Conservation (phyloP, 2,329 filamentous ascomycete genomes). For the Cordyceps sp. region DNA sequence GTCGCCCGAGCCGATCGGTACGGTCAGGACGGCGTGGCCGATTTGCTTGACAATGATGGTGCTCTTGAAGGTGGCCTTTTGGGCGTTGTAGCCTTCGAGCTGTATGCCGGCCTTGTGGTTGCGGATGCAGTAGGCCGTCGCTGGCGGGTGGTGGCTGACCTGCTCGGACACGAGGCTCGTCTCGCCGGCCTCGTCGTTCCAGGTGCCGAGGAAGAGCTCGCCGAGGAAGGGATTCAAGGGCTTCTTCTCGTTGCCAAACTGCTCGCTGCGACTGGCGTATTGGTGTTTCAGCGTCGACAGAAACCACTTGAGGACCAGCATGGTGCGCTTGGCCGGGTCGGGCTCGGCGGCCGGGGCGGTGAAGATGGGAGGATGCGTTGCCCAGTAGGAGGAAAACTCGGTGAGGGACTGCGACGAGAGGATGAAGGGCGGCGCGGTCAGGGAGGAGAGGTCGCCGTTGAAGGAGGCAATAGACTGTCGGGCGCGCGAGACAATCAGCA, state of each 20-base stretch:
- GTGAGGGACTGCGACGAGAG: constrained; percentile 62
- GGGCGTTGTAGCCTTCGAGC: constrained; percentile 81
- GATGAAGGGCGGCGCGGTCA: constrained; percentile 72
- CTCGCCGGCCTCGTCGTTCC: constrained; percentile 66
- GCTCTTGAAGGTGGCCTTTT: constrained; percentile 86
- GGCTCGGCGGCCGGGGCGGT: constrained; percentile 66
- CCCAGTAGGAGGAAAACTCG: constrained; percentile 74
- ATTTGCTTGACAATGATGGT: constrained; percentile 94
- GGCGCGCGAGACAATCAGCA: neutral
- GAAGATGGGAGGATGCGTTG: constrained; percentile 61
- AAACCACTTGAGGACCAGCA: constrained; percentile 94
- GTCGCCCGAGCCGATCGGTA: constrained; percentile 31
- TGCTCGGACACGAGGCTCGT: constrained; percentile 87
- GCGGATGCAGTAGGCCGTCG: constrained; percentile 84
- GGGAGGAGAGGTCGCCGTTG: constrained; percentile 64
- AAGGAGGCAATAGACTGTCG: constrained; percentile 58
- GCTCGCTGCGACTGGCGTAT: constrained; percentile 56
- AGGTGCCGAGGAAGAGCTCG: constrained; percentile 83
- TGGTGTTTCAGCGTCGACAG: constrained; percentile 84
- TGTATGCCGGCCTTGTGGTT: constrained; percentile 70
- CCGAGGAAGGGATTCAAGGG: constrained; percentile 91
- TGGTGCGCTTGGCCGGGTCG: constrained; percentile 64
- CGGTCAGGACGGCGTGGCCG: constrained; percentile 69
- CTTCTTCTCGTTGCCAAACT: constrained; percentile 87
- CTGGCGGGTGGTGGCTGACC: constrained; percentile 86